Conservation (phyloP, 306 rosid genomes). For the Dryas octopetala region DNA sequence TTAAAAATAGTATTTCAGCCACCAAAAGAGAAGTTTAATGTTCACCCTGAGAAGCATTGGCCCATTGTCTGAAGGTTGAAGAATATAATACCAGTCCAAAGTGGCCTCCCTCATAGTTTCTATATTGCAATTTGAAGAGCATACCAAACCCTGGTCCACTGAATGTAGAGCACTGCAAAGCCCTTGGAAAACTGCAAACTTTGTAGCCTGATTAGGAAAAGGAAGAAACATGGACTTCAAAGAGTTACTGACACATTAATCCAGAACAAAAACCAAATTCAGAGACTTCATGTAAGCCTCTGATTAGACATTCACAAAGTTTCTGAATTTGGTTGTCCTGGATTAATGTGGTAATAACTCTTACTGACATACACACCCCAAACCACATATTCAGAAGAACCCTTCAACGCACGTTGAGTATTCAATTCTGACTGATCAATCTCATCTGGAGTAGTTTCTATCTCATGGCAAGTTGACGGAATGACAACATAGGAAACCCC, state of each 20-base stretch:
- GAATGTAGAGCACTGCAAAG: constrained; percentile 7
- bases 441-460: constrained; percentile 51
- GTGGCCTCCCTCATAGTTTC: constrained; percentile 61
- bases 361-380: neutral
- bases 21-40: constrained; percentile 11
- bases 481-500: constrained; percentile 61
- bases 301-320: neutral
- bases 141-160: no score
- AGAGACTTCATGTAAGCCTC: neutral
- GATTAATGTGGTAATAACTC: neutral
- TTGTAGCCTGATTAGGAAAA: constrained; percentile 8
- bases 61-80: constrained; percentile 65
- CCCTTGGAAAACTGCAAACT: constrained; percentile 12
- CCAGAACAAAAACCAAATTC: no score
- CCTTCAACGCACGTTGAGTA: constrained; percentile 42
- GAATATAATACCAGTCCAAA: constrained; percentile 62
- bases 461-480: constrained; percentile 48
- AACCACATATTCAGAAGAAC: constrained; percentile 18
- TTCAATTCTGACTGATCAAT: constrained; percentile 26
- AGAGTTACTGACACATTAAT: neutral
- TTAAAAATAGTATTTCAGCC: constrained; percentile 2
- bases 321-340: neutral
- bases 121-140: constrained; percentile 34
- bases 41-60: constrained; percentile 75
- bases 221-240: neutral